Evolutionary conservation across 2,329 filamentous ascomycete species (phyloP).

Genomic region (Colletotrichum chrysophilum): DNA sequence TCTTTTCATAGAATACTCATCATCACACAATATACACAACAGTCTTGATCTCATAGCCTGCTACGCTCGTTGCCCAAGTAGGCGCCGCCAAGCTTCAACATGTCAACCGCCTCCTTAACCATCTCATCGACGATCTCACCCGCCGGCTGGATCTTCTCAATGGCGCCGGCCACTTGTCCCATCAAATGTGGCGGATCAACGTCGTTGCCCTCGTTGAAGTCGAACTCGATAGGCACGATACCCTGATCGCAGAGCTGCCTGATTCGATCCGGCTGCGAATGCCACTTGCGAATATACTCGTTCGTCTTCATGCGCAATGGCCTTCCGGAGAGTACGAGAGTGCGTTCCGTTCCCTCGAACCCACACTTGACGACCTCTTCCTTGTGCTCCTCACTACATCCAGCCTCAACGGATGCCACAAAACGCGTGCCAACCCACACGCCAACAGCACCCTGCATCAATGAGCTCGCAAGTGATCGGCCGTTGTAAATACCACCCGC

Average conservation of each 20-base stretch:
- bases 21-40: neutral
- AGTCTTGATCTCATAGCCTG: conserved; percentile 38
- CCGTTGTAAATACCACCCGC: conserved; percentile 89
- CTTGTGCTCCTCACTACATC: conserved; percentile 83
- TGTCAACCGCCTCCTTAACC: conserved; percentile 76
- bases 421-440: conserved; percentile 97
- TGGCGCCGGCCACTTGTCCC: conserved; percentile 88
- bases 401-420: conserved; percentile 82
- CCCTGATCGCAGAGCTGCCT: conserved; percentile 77
- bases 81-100: conserved; percentile 65
- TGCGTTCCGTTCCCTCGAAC: conserved; percentile 81
- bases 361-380: conserved; percentile 79
- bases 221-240: conserved; percentile 80
- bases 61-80: conserved; percentile 59
- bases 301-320: conserved; percentile 83
- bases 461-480: conserved; percentile 75
- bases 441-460: conserved; percentile 87
- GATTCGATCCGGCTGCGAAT: conserved; percentile 76
- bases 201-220: conserved; percentile 82
- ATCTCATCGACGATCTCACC: conserved; percentile 88
- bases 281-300: conserved; percentile 84
- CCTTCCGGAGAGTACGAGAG: conserved; percentile 81
- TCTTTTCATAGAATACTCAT: neutral
- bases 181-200: conserved; percentile 89
- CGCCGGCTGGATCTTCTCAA: conserved; percentile 80